Evolutionary conservation across 371 early-diverging fungal species (phyloP), one percentile per base, ranked within the genome.

Genomic region (Mortierella sp.): DNA sequence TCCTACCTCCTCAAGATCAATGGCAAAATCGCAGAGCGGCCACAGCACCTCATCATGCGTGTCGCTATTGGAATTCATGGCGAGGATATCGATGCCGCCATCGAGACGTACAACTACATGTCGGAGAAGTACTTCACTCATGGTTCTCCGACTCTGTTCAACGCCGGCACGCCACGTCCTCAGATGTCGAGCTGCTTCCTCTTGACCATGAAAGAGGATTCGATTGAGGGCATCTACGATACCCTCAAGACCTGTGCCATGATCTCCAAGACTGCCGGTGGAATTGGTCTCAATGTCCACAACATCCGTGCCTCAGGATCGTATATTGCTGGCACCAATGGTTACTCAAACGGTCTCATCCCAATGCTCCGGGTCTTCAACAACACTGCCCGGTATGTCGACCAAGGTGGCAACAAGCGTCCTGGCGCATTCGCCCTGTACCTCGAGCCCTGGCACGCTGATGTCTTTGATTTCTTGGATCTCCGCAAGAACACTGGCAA

Each of bases 41-140:
- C 99, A 44, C 99, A 99, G 89, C 99, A 99, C 90, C 93, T 99
- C 96, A 91, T 99, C 79, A 99, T 99, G 99, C 96, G 99, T 84
- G 99, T 99, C 8, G 93, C 99, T 44, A 93, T 99, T 77, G 99
- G 99, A 50, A 99, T 99, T 84, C 99, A 99, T 83, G 97, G 96
- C 70, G 91, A 92, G n/a, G 96, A 99, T 88, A 92, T 99, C 71
- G 96, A 97, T 11, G 91, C 94, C 63, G 99, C 96, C 5, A 96
- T 99, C 82, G 96, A 99, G 88, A 99, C 99, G 3, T 99, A 99
- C 88, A 92, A 98, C 83, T 91, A 98, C 71, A 95, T 99, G 96
- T 98, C 98, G 19, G 93, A 95, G 74, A 96, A 97, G 84, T 96
- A 92, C 92, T 99, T 99, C 87, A 99, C 99, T 5, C 99, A 99